phyloP scores from a whole-genome alignment of 1,284 basidiomycete species.

The Moesziomyces sp. region DNA sequence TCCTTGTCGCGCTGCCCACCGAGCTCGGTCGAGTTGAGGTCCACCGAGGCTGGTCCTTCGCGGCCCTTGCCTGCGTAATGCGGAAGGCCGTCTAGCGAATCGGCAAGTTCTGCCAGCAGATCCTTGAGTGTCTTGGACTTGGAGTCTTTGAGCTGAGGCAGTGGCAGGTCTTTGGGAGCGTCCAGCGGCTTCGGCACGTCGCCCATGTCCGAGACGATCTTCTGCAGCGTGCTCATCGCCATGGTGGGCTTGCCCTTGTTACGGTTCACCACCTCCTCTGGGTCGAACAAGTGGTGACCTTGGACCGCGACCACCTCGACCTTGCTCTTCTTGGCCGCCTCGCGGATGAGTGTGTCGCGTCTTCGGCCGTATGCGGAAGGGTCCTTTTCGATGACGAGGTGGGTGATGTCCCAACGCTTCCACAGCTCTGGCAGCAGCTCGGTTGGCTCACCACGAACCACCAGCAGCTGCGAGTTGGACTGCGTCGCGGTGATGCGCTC shows the following conservation, averaged over 20 bases:
- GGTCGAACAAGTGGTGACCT: constrained; percentile 55
- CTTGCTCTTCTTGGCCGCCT: constrained; percentile 44
- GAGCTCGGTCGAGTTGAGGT: constrained; percentile 51
- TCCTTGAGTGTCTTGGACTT: constrained; percentile 26
- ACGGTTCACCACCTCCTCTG: constrained; percentile 49
- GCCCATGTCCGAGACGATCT: constrained; percentile 38
- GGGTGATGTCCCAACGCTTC: constrained; percentile 71
- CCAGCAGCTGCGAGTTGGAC: constrained; percentile 69
- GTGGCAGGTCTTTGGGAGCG: constrained; percentile 42
- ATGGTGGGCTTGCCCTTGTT: constrained; percentile 55
- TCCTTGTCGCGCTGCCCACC: constrained; percentile 53
- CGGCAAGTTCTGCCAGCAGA: constrained; percentile 36
- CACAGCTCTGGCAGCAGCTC: constrained; percentile 69
- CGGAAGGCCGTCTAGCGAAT: constrained; percentile 46
- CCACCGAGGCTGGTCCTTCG: constrained; percentile 34
- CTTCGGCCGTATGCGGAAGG: constrained; percentile 46
- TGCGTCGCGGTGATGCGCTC: constrained; percentile 69
- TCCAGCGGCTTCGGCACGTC: constrained; percentile 48
- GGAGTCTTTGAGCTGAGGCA: constrained; percentile 22
- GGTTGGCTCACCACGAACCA: constrained; percentile 71
- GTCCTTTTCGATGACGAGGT: constrained; percentile 69
- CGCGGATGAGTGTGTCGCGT: constrained; percentile 35
- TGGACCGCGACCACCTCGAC: constrained; percentile 50
- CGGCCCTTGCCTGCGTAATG: constrained; percentile 49
- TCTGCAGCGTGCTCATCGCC: constrained; percentile 51